These are phyloP conservation scores for Neurospora sp. DNA, from an alignment of 495 filamentous ascomycete species.

Conservation along the genomic window DNA sequence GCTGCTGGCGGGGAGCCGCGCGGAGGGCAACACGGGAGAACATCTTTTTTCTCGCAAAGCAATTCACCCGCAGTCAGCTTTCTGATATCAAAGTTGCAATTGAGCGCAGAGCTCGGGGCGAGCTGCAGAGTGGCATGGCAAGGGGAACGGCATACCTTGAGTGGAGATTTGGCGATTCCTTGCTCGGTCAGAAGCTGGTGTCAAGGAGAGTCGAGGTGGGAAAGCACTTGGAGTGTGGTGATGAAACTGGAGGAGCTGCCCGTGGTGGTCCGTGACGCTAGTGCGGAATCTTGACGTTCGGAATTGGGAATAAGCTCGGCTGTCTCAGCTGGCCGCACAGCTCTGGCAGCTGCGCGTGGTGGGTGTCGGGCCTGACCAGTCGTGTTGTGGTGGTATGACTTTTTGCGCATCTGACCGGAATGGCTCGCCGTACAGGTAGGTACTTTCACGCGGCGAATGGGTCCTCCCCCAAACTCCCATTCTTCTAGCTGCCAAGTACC, in stretches of 20 bases:
- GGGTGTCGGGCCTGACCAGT: neutral
- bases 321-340: neutral
- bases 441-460: neutral
- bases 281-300: neutral
- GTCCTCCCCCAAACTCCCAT: neutral
- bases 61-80: neutral
- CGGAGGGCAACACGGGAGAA: constrained; percentile 70
- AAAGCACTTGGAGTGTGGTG: neutral
- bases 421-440: constrained; percentile 5
- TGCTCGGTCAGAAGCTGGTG: neutral
- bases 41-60: constrained; percentile 49
- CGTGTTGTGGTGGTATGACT: constrained; percentile 11
- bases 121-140: neutral
- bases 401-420: neutral
- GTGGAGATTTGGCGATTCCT: constrained; percentile 9
- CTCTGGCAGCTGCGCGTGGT: neutral
- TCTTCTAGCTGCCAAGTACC: neutral
- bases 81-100: neutral
- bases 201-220: constrained; percentile 1
- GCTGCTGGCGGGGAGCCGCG: constrained; percentile 46
- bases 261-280: constrained; percentile 1
- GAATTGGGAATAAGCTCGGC: neutral
- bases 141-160: constrained; percentile 8
- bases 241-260: neutral
- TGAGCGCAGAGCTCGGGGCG: neutral